A percentile compares a stretch with the other conserved stretches of the same genome.
These are phyloP conservation scores for Schizothecium vesticola DNA, from an alignment of 495 filamentous ascomycete species.

Conservation along the genomic window DNA sequence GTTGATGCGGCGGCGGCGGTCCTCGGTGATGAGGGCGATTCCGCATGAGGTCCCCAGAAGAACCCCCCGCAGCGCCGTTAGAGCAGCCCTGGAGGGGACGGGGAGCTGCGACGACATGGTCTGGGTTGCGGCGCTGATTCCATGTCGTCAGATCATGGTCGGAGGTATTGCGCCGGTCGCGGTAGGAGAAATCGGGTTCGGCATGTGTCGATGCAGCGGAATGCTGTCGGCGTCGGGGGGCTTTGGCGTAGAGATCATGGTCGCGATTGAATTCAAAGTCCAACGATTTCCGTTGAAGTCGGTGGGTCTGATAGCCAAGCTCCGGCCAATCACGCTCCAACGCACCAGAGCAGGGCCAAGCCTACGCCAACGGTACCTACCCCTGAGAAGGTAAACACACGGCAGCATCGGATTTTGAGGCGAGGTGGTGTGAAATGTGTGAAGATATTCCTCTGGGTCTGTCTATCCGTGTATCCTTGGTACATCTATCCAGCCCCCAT, in stretches of 20 bases:
- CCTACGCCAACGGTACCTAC: neutral
- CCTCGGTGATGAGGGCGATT: conserved; percentile 48
- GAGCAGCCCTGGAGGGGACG: conserved; percentile 49
- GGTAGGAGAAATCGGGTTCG: neutral
- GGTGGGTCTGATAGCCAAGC: neutral
- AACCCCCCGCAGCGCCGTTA: conserved; percentile 48
- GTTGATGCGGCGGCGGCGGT: conserved; percentile 47
- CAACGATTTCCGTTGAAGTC: neutral
- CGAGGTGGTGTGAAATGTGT: conserved; percentile 5
- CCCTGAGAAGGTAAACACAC: neutral
- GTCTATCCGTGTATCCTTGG: conserved; percentile 10
- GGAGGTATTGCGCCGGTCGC: conserved; percentile 1
- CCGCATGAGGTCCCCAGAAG: conserved; percentile 50
- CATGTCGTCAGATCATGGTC: conserved; percentile 28
- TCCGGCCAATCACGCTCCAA: neutral
- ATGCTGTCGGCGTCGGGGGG: neutral
- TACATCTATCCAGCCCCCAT: conserved; percentile 24
- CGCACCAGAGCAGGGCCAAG: neutral
- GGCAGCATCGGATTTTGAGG: neutral
- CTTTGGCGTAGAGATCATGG: neutral
- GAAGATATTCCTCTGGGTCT: conserved; percentile 10
- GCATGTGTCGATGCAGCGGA: neutral
- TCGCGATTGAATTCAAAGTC: conserved; percentile 1
- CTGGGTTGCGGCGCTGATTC: conserved; percentile 7
- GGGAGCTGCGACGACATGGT: conserved; percentile 42